Percentiles rank a stretch among this genome's conserved stretches.
Evolutionary conservation across 495 filamentous ascomycete genomes (phyloP).

Genomic region (Xylaria palmicola): DNA sequence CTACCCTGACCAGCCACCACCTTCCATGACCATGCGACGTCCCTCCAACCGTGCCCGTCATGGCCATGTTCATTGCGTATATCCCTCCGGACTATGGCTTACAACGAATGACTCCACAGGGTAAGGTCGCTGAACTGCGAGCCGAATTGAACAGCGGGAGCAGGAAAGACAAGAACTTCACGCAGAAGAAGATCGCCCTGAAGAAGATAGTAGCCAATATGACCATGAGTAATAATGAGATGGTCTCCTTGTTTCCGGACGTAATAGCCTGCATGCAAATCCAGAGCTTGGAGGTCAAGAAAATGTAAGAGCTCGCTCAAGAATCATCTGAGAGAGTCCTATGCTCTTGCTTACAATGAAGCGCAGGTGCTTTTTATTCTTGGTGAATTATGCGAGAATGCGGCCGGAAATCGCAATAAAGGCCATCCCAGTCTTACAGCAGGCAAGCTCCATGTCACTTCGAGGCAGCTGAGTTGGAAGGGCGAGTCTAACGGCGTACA

Average conservation of each 20-base stretch:
- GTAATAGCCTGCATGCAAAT: slow-evolving; percentile 93
- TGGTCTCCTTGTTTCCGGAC: slow-evolving; percentile 96
- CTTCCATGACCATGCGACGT: slow-evolving; percentile 28
- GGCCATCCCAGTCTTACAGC: slow-evolving; percentile 82
- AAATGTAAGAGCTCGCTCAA: slow-evolving; percentile 71
- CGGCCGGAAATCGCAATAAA: slow-evolving; percentile 94
- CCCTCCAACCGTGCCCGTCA: slow-evolving; percentile 26
- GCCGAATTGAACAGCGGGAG: slow-evolving; percentile 88
- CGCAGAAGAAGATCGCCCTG: slow-evolving; percentile 94
- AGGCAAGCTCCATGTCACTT: slow-evolving; percentile 51
- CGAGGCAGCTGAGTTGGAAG: background rate
- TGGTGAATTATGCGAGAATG: slow-evolving; percentile 94
- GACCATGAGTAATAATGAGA: slow-evolving; percentile 99
- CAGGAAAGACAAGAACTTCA: slow-evolving; percentile 98
- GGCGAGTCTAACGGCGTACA: slow-evolving; percentile 30
- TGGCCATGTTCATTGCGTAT: slow-evolving; percentile 51
- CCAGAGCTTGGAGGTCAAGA: slow-evolving; percentile 95
- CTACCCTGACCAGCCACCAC: slow-evolving; percentile 11
- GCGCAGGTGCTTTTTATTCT: slow-evolving; percentile 89
- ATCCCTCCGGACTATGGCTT: slow-evolving; percentile 41
- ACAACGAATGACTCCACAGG: slow-evolving; percentile 61
- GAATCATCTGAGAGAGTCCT: background rate
- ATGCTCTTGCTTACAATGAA: slow-evolving; percentile 25
- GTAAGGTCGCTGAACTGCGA: slow-evolving; percentile 97
- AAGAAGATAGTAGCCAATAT: slow-evolving; percentile 99